A percentile compares a stretch with the other conserved stretches of the same genome.
phyloP scores from a whole-genome alignment of 2,329 filamentous ascomycete species.

The Apiospora pterosperma region DNA sequence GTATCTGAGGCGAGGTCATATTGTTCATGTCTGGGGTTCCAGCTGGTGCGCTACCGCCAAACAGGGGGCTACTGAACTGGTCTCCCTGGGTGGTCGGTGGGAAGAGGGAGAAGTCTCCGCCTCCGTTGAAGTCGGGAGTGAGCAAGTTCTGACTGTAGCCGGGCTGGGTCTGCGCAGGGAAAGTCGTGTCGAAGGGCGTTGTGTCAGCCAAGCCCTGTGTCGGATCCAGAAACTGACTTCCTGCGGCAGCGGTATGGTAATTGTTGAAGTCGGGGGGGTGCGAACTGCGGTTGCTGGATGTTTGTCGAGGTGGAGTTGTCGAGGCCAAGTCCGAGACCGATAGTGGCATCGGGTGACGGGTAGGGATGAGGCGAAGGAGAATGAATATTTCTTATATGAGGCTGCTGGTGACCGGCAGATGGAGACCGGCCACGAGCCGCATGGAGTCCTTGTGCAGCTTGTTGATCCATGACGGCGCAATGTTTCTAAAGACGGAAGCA shows the following conservation, averaged over 20 bases:
- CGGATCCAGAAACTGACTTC: conserved; percentile 45
- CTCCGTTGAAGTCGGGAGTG: conserved; percentile 45
- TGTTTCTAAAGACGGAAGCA: conserved; percentile 14
- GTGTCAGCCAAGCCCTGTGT: conserved; percentile 38
- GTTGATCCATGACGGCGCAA: conserved; percentile 11
- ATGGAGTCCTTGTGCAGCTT: conserved; percentile 7
- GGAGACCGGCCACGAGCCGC: conserved; percentile 55
- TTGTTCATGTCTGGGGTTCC: conserved; percentile 45
- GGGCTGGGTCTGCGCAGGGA: conserved; percentile 39
- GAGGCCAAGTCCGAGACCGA: conserved; percentile 57
- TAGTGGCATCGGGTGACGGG: conserved; percentile 45
- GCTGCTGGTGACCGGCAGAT: conserved; percentile 54
- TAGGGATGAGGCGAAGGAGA: conserved; percentile 60
- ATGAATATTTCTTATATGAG: conserved; percentile 67
- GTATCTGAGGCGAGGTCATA: conserved; percentile 53
- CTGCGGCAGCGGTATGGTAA: conserved; percentile 36
- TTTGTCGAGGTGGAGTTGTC: conserved; percentile 45
- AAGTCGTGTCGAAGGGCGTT: conserved; percentile 31
- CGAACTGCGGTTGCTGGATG: conserved; percentile 23
- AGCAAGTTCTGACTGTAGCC: conserved; percentile 45
- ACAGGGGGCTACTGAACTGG: conserved; percentile 58
- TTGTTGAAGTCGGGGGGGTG: conserved; percentile 43
- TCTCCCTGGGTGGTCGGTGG: conserved; percentile 51
- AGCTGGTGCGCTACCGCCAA: conserved; percentile 45
- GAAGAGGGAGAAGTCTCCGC: conserved; percentile 63